phyloP scores from a whole-genome alignment of 163 green algal species.

The Prototheca cutis region DNA sequence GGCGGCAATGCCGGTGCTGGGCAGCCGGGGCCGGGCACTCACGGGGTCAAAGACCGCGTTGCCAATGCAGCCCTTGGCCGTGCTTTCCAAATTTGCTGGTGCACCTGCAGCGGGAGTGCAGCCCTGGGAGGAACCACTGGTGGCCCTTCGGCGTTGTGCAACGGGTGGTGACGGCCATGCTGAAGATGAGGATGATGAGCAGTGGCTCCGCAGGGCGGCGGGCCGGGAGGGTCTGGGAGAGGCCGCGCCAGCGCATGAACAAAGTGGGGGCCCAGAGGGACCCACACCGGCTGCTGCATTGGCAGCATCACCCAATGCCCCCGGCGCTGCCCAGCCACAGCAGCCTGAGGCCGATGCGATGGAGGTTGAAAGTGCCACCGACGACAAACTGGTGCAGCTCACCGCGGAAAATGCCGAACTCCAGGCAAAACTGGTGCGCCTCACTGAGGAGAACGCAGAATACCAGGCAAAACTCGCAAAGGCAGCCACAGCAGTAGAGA shows the following conservation, averaged over 20 bases:
- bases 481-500: background rate
- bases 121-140: constrained; percentile 35
- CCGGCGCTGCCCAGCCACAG: too few relatives aligned
- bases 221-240: background rate
- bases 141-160: too few relatives aligned
- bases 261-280: too few relatives aligned
- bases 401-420: too few relatives aligned
- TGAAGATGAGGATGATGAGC: background rate
- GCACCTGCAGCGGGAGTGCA: constrained; percentile 16
- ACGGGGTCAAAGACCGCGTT: constrained; percentile 21
- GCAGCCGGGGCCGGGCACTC: constrained; percentile 3
- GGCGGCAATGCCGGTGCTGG: constrained; percentile 21
- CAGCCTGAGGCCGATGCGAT: too few relatives aligned
- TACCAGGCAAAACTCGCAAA: background rate
- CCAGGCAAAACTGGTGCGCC: background rate
- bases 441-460: background rate
- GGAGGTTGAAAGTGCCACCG: too few relatives aligned
- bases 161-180: background rate
- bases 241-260: too few relatives aligned
- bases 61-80: constrained; percentile 41
- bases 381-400: too few relatives aligned
- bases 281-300: too few relatives aligned
- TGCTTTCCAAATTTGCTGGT: constrained; percentile 49
- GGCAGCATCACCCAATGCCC: too few relatives aligned
- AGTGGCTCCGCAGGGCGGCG: too few relatives aligned